Conservation (phyloP, 1,139 yeast genomes). For the Wickerhamomyces sp. region DNA sequence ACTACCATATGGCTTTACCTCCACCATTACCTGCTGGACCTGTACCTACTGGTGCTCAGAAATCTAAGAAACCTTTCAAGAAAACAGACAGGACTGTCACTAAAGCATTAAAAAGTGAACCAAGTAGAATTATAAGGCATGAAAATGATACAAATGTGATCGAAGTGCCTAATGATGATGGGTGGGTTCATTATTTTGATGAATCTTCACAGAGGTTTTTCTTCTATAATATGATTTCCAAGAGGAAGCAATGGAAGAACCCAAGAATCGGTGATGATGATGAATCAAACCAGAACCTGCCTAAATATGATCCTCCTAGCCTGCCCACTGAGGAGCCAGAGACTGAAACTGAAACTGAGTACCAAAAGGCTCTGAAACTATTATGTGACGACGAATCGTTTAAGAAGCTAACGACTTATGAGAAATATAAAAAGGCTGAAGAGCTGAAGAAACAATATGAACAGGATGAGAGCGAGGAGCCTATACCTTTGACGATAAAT, state of each 20-base stretch:
- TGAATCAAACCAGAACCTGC: conserved; percentile 7
- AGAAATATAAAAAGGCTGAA: conserved; percentile 7
- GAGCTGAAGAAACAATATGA: conserved; percentile 3
- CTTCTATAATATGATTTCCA: conserved; percentile 8
- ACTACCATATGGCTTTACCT: background rate
- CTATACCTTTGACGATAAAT: background rate
- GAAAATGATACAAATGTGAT: background rate
- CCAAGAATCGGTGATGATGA: conserved; percentile 12
- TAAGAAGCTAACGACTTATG: conserved; percentile 6
- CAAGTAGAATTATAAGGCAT: background rate
- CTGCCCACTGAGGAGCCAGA: conserved; percentile 6
- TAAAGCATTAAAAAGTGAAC: no score
- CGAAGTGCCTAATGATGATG: conserved; percentile 6
- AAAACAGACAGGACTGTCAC: no score
- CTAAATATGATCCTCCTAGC: conserved; percentile 11
- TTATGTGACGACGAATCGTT: conserved; percentile 6
- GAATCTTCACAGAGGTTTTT: conserved; percentile 5
- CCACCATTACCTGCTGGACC: background rate
- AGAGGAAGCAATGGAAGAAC: conserved; percentile 11
- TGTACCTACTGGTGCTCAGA: background rate
- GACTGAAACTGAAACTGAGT: conserved; percentile 5
- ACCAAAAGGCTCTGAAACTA: conserved; percentile 1
- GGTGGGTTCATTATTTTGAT: conserved; percentile 12
- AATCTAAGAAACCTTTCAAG: background rate
- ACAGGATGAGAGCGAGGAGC: background rate